phyloP scores from a whole-genome alignment of 208 protist species.

The Crithidia sp. region DNA sequence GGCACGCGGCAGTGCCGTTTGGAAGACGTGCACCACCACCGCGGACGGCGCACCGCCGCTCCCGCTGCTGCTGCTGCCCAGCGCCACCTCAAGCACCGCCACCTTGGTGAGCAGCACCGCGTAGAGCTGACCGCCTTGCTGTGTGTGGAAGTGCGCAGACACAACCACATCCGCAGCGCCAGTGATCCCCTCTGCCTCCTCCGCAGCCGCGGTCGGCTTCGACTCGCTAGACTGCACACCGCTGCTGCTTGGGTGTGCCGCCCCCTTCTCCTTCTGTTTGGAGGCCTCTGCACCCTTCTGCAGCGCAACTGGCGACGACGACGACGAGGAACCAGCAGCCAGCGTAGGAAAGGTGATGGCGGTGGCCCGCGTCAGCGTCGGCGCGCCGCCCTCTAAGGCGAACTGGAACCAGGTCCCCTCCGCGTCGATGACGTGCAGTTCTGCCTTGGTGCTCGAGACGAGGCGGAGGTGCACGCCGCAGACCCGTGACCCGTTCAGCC shows the following conservation, averaged over 20 bases:
- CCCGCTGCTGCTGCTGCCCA: conserved; percentile 15
- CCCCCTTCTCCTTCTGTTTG: not conserved
- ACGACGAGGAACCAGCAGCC: not conserved
- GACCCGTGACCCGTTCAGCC: conserved; percentile 68
- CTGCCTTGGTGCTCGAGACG: conserved; percentile 11
- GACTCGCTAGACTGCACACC: not conserved
- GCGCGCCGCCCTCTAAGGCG: conserved; percentile 38
- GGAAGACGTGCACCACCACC: conserved; percentile 49
- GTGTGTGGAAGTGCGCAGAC: conserved; percentile 53
- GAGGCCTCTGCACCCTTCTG: not conserved
- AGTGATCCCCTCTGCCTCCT: not conserved
- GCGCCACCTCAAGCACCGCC: conserved; percentile 57
- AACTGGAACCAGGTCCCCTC: conserved; percentile 74
- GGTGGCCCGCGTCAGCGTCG: conserved; percentile 12
- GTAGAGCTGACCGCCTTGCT: conserved; percentile 47
- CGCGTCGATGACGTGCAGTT: conserved; percentile 81
- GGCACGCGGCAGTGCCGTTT: conserved; percentile 21
- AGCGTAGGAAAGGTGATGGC: conserved; percentile 19
- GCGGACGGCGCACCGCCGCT: conserved; percentile 11
- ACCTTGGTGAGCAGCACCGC: conserved; percentile 62
- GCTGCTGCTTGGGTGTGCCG: not conserved
- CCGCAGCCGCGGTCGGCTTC: not conserved
- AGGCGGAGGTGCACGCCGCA: conserved; percentile 58
- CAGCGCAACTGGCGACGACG: not conserved
- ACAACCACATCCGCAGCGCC: conserved; percentile 4